Percentiles rank a stretch among this genome's conserved stretches.
Evolutionary conservation across 805 yeast species (phyloP).

Genomic region (Vanderwaltozyma polyspora): DNA sequence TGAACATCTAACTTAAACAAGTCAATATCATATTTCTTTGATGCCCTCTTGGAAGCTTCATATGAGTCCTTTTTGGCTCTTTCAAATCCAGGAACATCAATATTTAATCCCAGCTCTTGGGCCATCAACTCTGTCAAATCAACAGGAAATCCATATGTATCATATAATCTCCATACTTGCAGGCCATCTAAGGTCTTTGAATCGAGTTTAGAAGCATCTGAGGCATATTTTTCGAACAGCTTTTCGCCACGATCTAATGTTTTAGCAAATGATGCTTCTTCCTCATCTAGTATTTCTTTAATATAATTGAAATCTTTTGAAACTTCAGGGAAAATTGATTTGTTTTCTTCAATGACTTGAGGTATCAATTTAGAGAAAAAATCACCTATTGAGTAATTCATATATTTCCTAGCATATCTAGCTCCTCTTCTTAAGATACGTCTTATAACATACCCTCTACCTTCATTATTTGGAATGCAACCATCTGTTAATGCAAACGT

Average conservation of each 20-base stretch:
- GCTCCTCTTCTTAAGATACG: slow-evolving; percentile 97
- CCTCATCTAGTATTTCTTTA: slow-evolving; percentile 87
- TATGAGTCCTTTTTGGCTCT: slow-evolving; percentile 77
- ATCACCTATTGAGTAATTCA: slow-evolving; percentile 88
- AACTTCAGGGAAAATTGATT: slow-evolving; percentile 86
- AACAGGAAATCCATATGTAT: slow-evolving; percentile 98
- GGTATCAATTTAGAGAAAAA: slow-evolving; percentile 90
- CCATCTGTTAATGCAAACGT: slow-evolving; percentile 96
- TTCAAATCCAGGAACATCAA: slow-evolving; percentile 88
- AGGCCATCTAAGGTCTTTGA: slow-evolving; percentile 74
- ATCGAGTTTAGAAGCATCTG: slow-evolving; percentile 62
- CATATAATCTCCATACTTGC: slow-evolving; percentile 97
- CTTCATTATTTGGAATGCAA: slow-evolving; percentile 98
- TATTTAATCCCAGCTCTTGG: slow-evolving; percentile 89
- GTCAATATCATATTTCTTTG: slow-evolving; percentile 43
- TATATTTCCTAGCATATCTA: slow-evolving; percentile 89
- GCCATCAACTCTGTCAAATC: slow-evolving; percentile 98
- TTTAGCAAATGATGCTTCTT: slow-evolving; percentile 90
- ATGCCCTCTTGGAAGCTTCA: slow-evolving; percentile 90
- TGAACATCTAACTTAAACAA: slow-evolving; percentile 84
- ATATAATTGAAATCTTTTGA: slow-evolving; percentile 57
- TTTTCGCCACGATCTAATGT: slow-evolving; percentile 97
- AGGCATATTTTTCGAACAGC: slow-evolving; percentile 85
- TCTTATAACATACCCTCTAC: slow-evolving; percentile 96
- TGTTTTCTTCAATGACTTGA: slow-evolving; percentile 78